phyloP scores from a whole-genome alignment of 768 basidiomycete genomes.

The Mycena kentingensis region DNA sequence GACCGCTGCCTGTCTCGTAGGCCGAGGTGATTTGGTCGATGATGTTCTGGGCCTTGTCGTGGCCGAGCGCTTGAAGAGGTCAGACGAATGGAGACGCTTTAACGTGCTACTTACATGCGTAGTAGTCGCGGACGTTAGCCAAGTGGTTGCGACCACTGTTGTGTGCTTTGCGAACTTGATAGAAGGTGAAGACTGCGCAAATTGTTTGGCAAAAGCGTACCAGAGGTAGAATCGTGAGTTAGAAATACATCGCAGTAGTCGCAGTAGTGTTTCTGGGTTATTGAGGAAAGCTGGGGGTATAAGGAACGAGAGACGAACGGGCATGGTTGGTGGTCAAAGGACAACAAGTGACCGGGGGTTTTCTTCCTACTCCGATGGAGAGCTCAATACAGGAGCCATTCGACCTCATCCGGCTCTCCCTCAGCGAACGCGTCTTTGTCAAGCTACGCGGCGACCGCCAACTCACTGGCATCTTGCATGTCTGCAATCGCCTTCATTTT shows the following conservation, averaged over 20 bases:
- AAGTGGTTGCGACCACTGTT: constrained; percentile 98
- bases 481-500: constrained; percentile 40
- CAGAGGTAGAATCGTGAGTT: constrained; percentile 93
- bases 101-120: constrained; percentile 67
- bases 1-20: constrained; percentile 84
- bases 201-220: constrained; percentile 40
- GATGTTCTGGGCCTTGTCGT: constrained; percentile 97
- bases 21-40: constrained; percentile 97
- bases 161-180: constrained; percentile 92
- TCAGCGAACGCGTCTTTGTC: constrained; percentile 97
- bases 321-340: constrained; percentile 48
- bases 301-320: constrained; percentile 46
- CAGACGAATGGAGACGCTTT: not conserved
- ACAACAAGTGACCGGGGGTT: constrained; percentile 3
- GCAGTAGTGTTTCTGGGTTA: constrained; percentile 82
- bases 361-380: constrained; percentile 54
- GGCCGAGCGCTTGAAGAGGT: constrained; percentile 59
- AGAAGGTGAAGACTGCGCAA: constrained; percentile 3
- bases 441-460: constrained; percentile 95
- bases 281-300: constrained; percentile 9
- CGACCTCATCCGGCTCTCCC: constrained; percentile 92
- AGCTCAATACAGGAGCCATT: constrained; percentile 91
- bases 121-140: constrained; percentile 95
- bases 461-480: constrained; percentile 89
- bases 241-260: constrained; percentile 93